Evolutionary conservation across 495 filamentous ascomycete species (phyloP), one percentile per base, ranked within the genome.

Genomic region (Aspergillus indologenus): DNA sequence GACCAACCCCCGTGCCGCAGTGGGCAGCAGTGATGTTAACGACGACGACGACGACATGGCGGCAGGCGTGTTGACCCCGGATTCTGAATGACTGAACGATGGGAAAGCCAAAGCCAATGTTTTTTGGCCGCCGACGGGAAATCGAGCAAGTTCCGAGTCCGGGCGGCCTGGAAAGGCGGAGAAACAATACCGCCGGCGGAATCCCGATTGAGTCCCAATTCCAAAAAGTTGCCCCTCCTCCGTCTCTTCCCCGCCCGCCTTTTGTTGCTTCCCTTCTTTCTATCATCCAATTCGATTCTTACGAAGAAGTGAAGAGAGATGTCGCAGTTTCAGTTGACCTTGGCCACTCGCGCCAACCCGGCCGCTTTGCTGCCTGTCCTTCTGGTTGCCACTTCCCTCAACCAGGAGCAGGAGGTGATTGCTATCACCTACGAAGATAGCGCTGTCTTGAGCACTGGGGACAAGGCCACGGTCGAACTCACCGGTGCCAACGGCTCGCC

Each of bases 331-430:
- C 64, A 71, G 45, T 65, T 87, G 22, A 85, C 73, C 59, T 74
- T 87, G 71, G 86, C 85, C 65, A 83, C 71, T 12, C 82, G 85
- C 66, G 84, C 81, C 61, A 89, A 76, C 67, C 84, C 87, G 61
- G 73, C 80, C 29, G 71, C 68, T 2, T 60, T 80, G 54, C 66
- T 83, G 18, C 81, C 81, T 2, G 75, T 77, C 21, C 65, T 81
- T 12, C 68, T 83, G 46, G 72, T 81, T 60, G 80, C 75, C 6
- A 73, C 75, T 26, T 80, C 78, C 8, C 70, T 80, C 65, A 83
- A 82, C 43, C 71, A 79, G 65, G 72, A 71, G 21, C 73, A 75
- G 22, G 70, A 73, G 4, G 71, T 72, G n/a, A 75, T 83, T 59
- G 63, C 66, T 40, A 78, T 82, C 61, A 70, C 59, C 31, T 80